Evolutionary conservation across 805 yeast species (phyloP).

Genomic region (Saturnispora sanitii): DNA sequence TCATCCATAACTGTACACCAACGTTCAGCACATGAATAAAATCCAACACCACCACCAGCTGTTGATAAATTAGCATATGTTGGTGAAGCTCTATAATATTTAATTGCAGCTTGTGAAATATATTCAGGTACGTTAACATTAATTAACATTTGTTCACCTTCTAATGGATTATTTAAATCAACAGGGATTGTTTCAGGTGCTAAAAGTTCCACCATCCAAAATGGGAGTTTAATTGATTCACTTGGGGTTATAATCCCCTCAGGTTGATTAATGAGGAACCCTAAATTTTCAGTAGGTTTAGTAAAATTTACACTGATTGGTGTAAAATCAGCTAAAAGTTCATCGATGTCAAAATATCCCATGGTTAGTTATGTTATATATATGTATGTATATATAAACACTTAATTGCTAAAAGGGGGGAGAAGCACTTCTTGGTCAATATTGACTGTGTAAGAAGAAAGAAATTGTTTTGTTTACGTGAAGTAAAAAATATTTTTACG

Average conservation of each 20-base stretch:
- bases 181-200: constrained; percentile 4
- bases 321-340: constrained; percentile 58
- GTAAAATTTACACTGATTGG: constrained; percentile 8
- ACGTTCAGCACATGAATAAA: constrained; percentile 56
- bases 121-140: constrained; percentile 63
- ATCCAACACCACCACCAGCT: constrained; percentile 22
- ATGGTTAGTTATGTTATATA: too few relatives aligned
- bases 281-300: constrained; percentile 43
- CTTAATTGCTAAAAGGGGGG: too few relatives aligned
- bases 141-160: constrained; percentile 36
- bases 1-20: constrained; percentile 74
- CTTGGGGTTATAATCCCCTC: constrained; percentile 47
- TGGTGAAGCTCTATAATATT: constrained; percentile 66
- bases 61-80: constrained; percentile 15
- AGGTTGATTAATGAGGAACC: constrained; percentile 73
- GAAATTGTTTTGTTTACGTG: too few relatives aligned
- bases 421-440: too few relatives aligned
- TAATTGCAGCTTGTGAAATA: constrained; percentile 53
- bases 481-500: not conserved
- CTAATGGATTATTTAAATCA: too few relatives aligned
- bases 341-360: constrained; percentile 65
- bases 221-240: constrained; percentile 66
- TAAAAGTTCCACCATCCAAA: constrained; percentile 60
- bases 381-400: too few relatives aligned
- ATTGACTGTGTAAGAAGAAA: too few relatives aligned